phyloP scores from a whole-genome alignment of 768 basidiomycete genomes.

The Russula earlei region DNA sequence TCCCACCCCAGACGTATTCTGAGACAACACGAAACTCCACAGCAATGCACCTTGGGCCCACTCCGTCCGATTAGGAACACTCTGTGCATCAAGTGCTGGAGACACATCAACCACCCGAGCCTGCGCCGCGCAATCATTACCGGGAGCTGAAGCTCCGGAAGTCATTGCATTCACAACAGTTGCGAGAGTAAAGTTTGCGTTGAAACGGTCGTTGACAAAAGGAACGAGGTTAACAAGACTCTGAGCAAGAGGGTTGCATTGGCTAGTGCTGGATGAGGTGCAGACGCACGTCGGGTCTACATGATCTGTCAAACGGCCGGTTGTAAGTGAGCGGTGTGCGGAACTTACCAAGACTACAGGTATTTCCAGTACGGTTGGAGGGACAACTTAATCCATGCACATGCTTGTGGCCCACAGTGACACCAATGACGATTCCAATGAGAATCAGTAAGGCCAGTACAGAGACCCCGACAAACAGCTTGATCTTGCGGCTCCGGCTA shows the following conservation, averaged over 20 bases:
- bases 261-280: conserved; percentile 33
- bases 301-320: conserved; percentile 2
- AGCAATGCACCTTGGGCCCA: conserved; percentile 55
- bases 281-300: conserved; percentile 57
- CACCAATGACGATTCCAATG: conserved; percentile 38
- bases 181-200: conserved; percentile 34
- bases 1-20: conserved; percentile 32
- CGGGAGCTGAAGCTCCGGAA: conserved; percentile 37
- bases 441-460: conserved; percentile 25
- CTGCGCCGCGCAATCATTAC: conserved; percentile 43
- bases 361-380: conserved; percentile 37
- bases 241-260: conserved; percentile 46
- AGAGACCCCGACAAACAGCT: conserved; percentile 11
- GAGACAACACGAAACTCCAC: conserved; percentile 48
- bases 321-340: neutral
- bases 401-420: conserved; percentile 30
- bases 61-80: conserved; percentile 39
- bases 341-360: conserved; percentile 48
- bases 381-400: conserved; percentile 28
- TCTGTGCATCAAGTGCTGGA: conserved; percentile 31
- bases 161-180: conserved; percentile 43
- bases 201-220: conserved; percentile 38
- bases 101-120: conserved; percentile 47
- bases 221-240: conserved; percentile 42
- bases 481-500: conserved; percentile 13